A percentile compares a stretch with the other conserved stretches of the same genome.
These are phyloP conservation scores for Eutypella sp. DNA, from an alignment of 2,329 filamentous ascomycete species.

Conservation along the genomic window DNA sequence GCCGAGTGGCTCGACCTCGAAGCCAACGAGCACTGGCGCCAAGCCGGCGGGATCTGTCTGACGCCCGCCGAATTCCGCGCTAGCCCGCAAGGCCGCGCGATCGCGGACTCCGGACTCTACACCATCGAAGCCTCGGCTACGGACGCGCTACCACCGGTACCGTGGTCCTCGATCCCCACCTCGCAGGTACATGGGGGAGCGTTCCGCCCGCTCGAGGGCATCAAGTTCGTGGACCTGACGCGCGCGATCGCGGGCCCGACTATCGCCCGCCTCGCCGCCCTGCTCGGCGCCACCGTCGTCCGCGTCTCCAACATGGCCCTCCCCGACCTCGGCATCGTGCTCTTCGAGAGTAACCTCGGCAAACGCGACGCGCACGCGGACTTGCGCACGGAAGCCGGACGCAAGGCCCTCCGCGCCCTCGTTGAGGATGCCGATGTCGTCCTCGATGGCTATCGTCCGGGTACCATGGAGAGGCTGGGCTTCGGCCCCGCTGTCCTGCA, in stretches of 20 bases:
- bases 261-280: constrained; percentile 26
- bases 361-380: constrained; percentile 29
- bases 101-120: constrained; percentile 23
- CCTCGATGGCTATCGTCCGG: constrained; percentile 31
- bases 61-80: constrained; percentile 28
- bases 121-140: constrained; percentile 13
- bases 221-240: constrained; percentile 30
- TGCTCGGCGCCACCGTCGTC: constrained; percentile 30
- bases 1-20: constrained; percentile 24
- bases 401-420: constrained; percentile 13
- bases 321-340: constrained; percentile 26
- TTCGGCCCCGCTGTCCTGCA: constrained; percentile 23
- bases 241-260: constrained; percentile 31
- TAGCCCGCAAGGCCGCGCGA: constrained; percentile 21
- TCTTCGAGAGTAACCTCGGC: constrained; percentile 30
- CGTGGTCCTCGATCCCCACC: constrained; percentile 21
- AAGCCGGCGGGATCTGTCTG: constrained; percentile 27
- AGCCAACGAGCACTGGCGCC: constrained; percentile 28
- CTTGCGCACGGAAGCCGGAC: constrained; percentile 24
- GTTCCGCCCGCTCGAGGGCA: constrained; percentile 26
- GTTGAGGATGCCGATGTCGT: constrained; percentile 29
- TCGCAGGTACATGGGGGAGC: background rate
- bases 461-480: constrained; percentile 25
- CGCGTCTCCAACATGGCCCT: constrained; percentile 27
- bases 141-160: constrained; percentile 19